Evolutionary conservation across 345 rosid species (phyloP).

Genomic region (Murraya koenigii): DNA sequence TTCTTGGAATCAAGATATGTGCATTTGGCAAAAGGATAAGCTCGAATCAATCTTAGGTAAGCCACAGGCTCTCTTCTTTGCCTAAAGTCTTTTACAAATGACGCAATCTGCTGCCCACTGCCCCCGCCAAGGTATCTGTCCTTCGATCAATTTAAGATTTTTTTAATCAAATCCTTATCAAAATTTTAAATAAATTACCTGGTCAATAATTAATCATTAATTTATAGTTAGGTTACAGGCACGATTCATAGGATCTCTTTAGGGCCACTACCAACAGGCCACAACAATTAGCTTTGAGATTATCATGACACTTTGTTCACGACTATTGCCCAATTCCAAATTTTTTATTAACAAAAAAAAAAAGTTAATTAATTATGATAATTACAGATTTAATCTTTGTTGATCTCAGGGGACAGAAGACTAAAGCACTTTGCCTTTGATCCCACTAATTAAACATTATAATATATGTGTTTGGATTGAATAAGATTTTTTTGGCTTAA

Average conservation of each 20-base stretch:
- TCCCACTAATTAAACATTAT: not conserved
- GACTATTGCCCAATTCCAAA: not conserved
- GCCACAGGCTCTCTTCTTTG: not conserved
- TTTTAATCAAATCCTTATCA: not conserved
- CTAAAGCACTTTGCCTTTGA: slow-evolving; percentile 5
- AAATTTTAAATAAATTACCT: not conserved
- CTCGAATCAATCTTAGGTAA: slow-evolving; percentile 6
- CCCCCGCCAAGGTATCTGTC: slow-evolving; percentile 11
- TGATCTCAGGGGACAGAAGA: not conserved
- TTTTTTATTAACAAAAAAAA: too few species aligned
- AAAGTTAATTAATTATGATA: not conserved
- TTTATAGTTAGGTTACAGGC: slow-evolving; percentile 2
- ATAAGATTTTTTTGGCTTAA: not conserved
- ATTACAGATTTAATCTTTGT: slow-evolving; percentile 9
- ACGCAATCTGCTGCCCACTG: slow-evolving; percentile 7
- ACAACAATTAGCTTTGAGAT: not conserved
- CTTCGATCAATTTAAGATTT: not conserved
- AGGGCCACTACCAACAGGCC: not conserved
- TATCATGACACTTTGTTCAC: not conserved
- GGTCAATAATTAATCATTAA: not conserved
- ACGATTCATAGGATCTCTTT: slow-evolving; percentile 12
- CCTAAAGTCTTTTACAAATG: not conserved
- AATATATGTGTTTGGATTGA: not conserved
- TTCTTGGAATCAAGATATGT: not conserved
- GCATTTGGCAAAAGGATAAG: not conserved